Evolutionary conservation across 495 filamentous ascomycete genomes (phyloP), one percentile per base, ranked within the genome.

Genomic region (Neurospora discreta): DNA sequence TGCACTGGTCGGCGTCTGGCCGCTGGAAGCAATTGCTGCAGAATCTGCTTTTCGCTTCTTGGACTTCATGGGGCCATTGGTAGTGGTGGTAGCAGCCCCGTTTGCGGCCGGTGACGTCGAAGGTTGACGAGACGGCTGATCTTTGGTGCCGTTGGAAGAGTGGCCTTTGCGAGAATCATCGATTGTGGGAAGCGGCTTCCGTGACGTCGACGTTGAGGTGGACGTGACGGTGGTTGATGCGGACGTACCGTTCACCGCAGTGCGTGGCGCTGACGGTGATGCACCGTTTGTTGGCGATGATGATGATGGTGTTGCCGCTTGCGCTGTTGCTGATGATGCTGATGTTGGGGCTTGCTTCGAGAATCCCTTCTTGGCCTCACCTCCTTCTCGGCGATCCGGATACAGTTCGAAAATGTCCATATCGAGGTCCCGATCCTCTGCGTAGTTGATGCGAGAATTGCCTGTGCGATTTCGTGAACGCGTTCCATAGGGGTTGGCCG

Each of bases 381-480:
- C n/a, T 80, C 79, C 3, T 84, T 80, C 58, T 46, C 83, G 81
- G 38, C 83, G 75, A 74, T 86, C 81, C 77, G 82, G 74, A 88
- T 89, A 78, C 39, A 73, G 70, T 71, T 86, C 84, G 75, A 82
- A 84, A 76, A 91, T 86, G 44, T 99, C 95, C 82, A 93, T 88
- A 73, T 98, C 96, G 74, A 93, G 83, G 76, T 98, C 95, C 78
- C 91, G 91, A 81, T 99, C 96, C 82, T 99, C 95, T 39, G 95
- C 96, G 81, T 99, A 99, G 80, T 99, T 99, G 68, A 90, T 89
- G 73, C 95, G 91, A 74, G 92, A 86, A 71, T 84, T 85, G 73
- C 91, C 93, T 46, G 90, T 91, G 73, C 94, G 89, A 78, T 96
- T 97, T 79, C 95, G 90, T 71, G 95, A 99, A 75, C 95, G 92